phyloP scores from a whole-genome alignment of 2,329 filamentous ascomycete genomes.

The Cercospora citrullina region DNA sequence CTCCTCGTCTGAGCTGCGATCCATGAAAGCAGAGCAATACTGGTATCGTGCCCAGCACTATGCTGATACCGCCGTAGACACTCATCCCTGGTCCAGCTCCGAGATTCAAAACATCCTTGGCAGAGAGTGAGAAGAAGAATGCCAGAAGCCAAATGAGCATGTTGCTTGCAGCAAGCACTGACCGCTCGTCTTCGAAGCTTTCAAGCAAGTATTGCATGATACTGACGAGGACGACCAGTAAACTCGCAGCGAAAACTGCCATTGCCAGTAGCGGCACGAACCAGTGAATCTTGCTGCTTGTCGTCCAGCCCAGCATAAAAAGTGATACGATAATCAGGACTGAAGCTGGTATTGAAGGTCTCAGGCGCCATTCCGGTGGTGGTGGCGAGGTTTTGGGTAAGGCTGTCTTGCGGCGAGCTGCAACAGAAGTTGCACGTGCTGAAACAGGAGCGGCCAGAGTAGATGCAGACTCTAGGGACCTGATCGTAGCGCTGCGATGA shows the following conservation, averaged over 20 bases:
- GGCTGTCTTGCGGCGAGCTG: neutral
- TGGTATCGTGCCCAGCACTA: constrained; percentile 7
- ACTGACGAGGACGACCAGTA: constrained; percentile 33
- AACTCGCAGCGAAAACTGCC: constrained; percentile 17
- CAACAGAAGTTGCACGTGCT: neutral
- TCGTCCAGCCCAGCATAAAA: constrained; percentile 36
- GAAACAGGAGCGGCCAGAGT: neutral
- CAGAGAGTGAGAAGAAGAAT: constrained; percentile 61
- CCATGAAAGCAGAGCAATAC: constrained; percentile 7
- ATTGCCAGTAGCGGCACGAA: constrained; percentile 52
- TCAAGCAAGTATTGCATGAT: constrained; percentile 51
- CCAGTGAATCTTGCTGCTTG: constrained; percentile 49
- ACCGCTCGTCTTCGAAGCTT: constrained; percentile 56
- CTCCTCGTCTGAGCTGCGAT: neutral
- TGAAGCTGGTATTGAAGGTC: constrained; percentile 24
- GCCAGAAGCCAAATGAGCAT: constrained; percentile 57
- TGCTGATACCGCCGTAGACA: constrained; percentile 40
- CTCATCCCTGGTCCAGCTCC: constrained; percentile 43
- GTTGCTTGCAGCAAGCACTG: constrained; percentile 58
- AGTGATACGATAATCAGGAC: constrained; percentile 21
- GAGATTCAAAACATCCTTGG: constrained; percentile 48
- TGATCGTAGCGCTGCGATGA: constrained; percentile 17
- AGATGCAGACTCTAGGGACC: constrained; percentile 12
- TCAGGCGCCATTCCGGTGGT: constrained; percentile 28
- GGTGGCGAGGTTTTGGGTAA: neutral